Evolutionary conservation across 805 yeast species (phyloP).

Genomic region (Wickerhamiella occidentalis): DNA sequence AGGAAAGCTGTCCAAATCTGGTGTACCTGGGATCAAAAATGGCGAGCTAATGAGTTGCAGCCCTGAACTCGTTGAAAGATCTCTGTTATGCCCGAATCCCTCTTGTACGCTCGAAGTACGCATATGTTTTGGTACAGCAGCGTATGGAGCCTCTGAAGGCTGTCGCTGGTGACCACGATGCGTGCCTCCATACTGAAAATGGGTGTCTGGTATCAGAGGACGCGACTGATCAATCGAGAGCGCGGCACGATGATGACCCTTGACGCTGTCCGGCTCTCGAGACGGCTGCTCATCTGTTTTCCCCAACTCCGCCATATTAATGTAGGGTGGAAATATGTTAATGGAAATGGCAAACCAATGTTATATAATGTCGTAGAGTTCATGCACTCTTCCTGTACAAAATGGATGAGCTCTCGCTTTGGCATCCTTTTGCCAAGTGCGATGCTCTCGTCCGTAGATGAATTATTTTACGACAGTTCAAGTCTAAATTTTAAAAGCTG

Average conservation of each 20-base stretch:
- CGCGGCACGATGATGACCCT: not conserved
- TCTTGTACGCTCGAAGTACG: slow-evolving; percentile 2
- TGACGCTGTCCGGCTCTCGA: not conserved
- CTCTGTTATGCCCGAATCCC: not conserved
- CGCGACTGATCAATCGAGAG: slow-evolving; percentile 2
- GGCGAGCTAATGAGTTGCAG: not conserved
- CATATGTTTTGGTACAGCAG: slow-evolving; percentile 6
- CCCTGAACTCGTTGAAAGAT: not conserved
- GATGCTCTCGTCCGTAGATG: no score
- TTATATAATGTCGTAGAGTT: slow-evolving; percentile 6
- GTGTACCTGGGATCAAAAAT: not conserved
- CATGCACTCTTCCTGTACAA: not conserved
- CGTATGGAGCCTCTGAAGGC: not conserved
- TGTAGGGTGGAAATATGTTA: not conserved
- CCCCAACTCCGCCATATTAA: not conserved
- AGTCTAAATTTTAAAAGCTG: not conserved
- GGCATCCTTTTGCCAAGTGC: not conserved
- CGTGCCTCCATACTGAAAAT: not conserved
- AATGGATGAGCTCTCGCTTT: not conserved
- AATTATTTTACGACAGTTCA: not conserved
- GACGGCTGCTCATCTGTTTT: not conserved
- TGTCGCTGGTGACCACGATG: not conserved
- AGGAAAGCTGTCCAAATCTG: not conserved
- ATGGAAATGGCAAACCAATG: not conserved
- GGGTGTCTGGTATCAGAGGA: not conserved